A percentile compares a stretch with the other conserved stretches of the same genome.
phyloP scores from a whole-genome alignment of 768 basidiomycete genomes.

The Steccherinum ochraceum region DNA sequence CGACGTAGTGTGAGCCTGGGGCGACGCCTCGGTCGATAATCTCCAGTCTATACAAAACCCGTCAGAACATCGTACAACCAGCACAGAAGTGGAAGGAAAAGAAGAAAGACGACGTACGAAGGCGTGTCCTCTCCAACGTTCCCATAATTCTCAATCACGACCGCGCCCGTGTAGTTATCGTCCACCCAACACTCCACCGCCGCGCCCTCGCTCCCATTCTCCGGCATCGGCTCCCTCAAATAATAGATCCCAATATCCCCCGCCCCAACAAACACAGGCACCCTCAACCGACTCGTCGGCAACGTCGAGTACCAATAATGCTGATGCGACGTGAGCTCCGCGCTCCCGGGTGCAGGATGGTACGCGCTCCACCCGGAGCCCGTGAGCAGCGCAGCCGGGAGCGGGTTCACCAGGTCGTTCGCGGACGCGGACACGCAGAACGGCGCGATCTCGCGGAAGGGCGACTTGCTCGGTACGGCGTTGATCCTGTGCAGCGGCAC shows the following conservation, averaged over 20 bases:
- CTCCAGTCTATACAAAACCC: conserved; percentile 49
- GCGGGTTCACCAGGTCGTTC: conserved; percentile 96
- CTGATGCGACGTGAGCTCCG: conserved; percentile 43
- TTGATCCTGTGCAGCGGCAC: conserved; percentile 74
- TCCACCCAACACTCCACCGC: conserved; percentile 95
- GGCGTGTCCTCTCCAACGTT: conserved; percentile 56
- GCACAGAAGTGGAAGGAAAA: neutral
- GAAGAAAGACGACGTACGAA: conserved; percentile 42
- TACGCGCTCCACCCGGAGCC: conserved; percentile 86
- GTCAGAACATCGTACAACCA: too few species aligned
- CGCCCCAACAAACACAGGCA: conserved; percentile 78
- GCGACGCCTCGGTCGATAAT: conserved; percentile 84
- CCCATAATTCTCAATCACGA: conserved; percentile 71
- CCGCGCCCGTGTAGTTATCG: conserved; percentile 80
- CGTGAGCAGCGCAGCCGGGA: conserved; percentile 90
- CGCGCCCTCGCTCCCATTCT: conserved; percentile 52
- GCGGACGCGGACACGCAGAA: conserved; percentile 94
- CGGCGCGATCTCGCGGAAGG: conserved; percentile 77
- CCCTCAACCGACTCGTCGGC: conserved; percentile 74
- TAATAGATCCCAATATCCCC: conserved; percentile 95
- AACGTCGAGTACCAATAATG: conserved; percentile 94
- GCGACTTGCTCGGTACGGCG: conserved; percentile 29
- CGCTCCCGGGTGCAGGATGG: conserved; percentile 51
- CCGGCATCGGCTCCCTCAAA: conserved; percentile 67
- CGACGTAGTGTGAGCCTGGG: conserved; percentile 89